Conservation (phyloP, 352 stramenopile genomes). For the Phytophthora crassamura region DNA sequence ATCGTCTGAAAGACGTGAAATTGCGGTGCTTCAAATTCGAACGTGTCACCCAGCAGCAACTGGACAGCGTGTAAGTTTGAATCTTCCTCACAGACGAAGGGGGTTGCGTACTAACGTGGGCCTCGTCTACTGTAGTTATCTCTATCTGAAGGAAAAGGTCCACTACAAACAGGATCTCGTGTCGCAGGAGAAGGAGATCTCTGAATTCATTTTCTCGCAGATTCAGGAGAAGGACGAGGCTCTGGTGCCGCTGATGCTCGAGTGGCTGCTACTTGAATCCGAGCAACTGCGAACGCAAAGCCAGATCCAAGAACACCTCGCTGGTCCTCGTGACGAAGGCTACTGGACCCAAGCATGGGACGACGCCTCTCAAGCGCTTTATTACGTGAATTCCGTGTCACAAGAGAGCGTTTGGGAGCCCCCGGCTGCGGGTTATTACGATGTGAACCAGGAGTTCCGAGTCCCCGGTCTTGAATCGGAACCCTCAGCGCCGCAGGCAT, state of each 20-base stretch:
- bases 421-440: slow-evolving; percentile 62
- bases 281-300: slow-evolving; percentile 66
- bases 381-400: slow-evolving; percentile 69
- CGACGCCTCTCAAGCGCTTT: slow-evolving; percentile 60
- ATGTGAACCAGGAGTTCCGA: slow-evolving; percentile 68
- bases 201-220: slow-evolving; percentile 64
- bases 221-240: slow-evolving; percentile 63
- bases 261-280: slow-evolving; percentile 81
- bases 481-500: not conserved
- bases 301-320: slow-evolving; percentile 72
- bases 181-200: slow-evolving; percentile 70
- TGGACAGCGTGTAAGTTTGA: slow-evolving; percentile 67
- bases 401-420: slow-evolving; percentile 71
- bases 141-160: slow-evolving; percentile 86
- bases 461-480: slow-evolving; percentile 27
- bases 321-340: slow-evolving; percentile 40
- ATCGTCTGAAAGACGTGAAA: slow-evolving; percentile 71
- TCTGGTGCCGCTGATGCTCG: slow-evolving; percentile 68
- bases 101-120: slow-evolving; percentile 5
- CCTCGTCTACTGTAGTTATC: slow-evolving; percentile 46
- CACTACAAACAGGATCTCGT: slow-evolving; percentile 78
- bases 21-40: slow-evolving; percentile 75
- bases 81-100: not conserved
- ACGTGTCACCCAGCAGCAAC: slow-evolving; percentile 51
- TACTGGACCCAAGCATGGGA: slow-evolving; percentile 79